Conservation (phyloP, 305 asterid genomes). For the Fraxinus greggii region DNA sequence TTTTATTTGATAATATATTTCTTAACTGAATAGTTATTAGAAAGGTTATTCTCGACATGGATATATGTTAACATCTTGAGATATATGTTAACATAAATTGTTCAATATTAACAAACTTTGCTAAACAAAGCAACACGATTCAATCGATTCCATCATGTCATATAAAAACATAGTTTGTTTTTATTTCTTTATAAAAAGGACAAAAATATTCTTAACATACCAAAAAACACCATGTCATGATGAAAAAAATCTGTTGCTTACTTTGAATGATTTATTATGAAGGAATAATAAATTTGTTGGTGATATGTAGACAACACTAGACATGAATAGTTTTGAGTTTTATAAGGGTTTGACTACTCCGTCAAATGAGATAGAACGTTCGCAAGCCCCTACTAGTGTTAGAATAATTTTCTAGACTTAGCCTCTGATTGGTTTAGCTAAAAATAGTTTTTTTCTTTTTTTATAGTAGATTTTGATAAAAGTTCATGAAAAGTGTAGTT, state of each 20-base stretch:
- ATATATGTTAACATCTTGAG: too few species aligned
- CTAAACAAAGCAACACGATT: background rate
- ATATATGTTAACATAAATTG: background rate
- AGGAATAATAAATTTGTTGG: background rate
- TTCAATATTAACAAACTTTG: background rate
- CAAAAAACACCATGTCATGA: background rate
- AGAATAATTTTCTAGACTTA: too few species aligned
- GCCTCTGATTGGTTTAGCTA: background rate
- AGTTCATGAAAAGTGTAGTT: background rate
- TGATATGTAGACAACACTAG: background rate
- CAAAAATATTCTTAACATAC: background rate
- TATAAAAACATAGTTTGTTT: background rate
- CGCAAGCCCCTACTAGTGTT: background rate
- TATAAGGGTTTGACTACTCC: background rate
- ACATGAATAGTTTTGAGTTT: background rate
- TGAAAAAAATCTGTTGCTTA: too few species aligned
- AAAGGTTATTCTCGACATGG: too few species aligned
- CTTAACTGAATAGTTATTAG: background rate
- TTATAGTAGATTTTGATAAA: background rate
- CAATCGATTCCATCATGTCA: background rate
- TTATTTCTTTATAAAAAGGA: background rate
- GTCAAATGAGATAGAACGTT: background rate
- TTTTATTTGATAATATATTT: too few species aligned
- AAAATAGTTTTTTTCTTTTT: too few species aligned
- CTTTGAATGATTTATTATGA: background rate